These are phyloP conservation scores for Chlamydomonas applanata DNA, from an alignment of 139 green algal species.

Conservation along the genomic window DNA sequence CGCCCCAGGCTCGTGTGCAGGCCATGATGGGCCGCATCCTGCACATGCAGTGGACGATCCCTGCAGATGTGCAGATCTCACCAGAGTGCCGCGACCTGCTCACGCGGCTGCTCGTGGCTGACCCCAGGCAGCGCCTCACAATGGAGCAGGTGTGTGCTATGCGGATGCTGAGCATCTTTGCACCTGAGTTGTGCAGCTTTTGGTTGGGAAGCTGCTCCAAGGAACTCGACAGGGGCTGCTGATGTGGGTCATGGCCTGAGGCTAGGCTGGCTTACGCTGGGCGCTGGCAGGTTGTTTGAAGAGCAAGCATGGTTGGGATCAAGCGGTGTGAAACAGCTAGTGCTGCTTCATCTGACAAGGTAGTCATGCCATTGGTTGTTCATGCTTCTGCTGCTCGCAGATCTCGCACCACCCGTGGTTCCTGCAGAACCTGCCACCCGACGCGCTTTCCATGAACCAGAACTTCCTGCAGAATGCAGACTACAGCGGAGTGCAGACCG, in stretches of 20 bases:
- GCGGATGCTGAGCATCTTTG: too few relatives aligned
- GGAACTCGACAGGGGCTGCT: too few relatives aligned
- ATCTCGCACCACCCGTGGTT: conserved; percentile 89
- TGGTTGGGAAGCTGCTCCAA: too few relatives aligned
- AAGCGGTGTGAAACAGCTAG: too few relatives aligned
- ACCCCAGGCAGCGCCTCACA: conserved; percentile 50
- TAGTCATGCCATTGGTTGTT: neutral
- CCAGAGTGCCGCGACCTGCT: conserved; percentile 63
- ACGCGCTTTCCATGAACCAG: conserved; percentile 82
- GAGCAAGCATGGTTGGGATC: neutral
- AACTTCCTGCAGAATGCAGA: conserved; percentile 42
- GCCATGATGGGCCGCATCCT: conserved; percentile 24
- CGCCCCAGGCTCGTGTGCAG: neutral
- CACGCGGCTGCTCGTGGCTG: conserved; percentile 43
- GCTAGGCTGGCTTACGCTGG: too few relatives aligned
- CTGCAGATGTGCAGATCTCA: conserved; percentile 21
- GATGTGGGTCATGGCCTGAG: too few relatives aligned
- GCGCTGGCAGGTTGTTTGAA: too few relatives aligned
- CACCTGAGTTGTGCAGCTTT: too few relatives aligned
- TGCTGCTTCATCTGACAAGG: neutral
- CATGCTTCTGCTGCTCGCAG: neutral
- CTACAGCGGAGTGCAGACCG: conserved; percentile 29
- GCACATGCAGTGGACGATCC: conserved; percentile 25
- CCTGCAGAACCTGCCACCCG: conserved; percentile 82
- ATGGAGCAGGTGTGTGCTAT: conserved; percentile 52